phyloP scores from a whole-genome alignment of 139 green algal species.

The Eudorina sp. region DNA sequence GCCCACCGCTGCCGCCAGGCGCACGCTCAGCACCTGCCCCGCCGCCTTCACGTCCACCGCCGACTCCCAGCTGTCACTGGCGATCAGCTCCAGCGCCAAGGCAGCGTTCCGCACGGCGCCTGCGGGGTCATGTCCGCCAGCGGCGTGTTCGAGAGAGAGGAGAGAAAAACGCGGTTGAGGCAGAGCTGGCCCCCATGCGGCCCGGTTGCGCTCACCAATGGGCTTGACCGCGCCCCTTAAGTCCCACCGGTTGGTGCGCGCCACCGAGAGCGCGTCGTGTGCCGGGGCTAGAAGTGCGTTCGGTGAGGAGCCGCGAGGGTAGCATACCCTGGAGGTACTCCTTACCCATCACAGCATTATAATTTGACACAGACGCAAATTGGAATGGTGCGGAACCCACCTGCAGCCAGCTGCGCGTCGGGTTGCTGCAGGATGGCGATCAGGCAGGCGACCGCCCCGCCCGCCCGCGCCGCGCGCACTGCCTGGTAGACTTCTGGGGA shows the following conservation, averaged over 20 bases:
- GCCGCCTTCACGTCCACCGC: background rate
- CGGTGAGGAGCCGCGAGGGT: too few species aligned
- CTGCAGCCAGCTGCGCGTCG: background rate
- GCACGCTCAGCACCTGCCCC: background rate
- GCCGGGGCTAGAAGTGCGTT: too few species aligned
- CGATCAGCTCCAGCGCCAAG: slow-evolving; percentile 30
- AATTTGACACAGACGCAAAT: background rate
- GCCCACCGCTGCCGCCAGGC: background rate
- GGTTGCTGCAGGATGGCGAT: background rate
- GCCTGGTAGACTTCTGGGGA: background rate
- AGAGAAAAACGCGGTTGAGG: too few species aligned
- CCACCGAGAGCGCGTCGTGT: too few species aligned
- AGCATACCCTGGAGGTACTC: too few species aligned
- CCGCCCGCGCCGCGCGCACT: background rate
- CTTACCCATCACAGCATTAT: too few species aligned
- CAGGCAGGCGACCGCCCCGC: background rate
- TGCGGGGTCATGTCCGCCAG: too few species aligned
- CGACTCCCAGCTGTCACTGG: background rate
- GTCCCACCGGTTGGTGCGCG: too few species aligned
- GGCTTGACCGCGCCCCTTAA: too few species aligned
- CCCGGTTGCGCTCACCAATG: too few species aligned
- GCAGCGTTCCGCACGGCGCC: background rate
- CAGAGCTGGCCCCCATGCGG: too few species aligned
- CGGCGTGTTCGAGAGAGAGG: too few species aligned
- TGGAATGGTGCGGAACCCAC: background rate